phyloP scores from a whole-genome alignment of 2,329 filamentous ascomycete species.

The Arthrobotrys sphaeroides region DNA sequence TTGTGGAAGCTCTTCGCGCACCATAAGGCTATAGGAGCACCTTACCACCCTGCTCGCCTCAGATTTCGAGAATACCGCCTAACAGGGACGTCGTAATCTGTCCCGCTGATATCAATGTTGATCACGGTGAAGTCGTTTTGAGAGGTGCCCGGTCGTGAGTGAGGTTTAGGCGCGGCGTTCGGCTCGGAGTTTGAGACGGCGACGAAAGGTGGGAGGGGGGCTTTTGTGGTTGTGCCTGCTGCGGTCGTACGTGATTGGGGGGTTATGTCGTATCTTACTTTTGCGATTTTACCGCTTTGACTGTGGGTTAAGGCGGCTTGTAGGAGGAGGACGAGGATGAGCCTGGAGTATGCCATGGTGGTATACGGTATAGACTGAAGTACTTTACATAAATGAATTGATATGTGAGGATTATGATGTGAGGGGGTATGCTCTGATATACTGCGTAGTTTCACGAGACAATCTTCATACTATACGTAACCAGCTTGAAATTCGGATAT shows the following conservation, averaged over 20 bases:
- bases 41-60: too few relatives aligned
- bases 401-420: neutral
- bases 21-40: too few relatives aligned
- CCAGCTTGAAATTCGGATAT: neutral
- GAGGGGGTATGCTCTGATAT: neutral
- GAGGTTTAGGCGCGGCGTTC: neutral
- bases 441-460: neutral
- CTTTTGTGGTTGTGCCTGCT: neutral
- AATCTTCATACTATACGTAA: neutral
- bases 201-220: neutral
- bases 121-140: neutral
- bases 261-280: neutral
- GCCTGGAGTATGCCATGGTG: neutral
- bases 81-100: neutral
- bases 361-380: neutral
- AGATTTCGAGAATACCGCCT: too few relatives aligned
- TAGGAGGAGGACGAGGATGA: neutral
- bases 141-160: neutral
- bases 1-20: too few relatives aligned
- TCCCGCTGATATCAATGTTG: neutral
- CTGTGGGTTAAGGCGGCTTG: neutral
- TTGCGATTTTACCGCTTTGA: neutral
- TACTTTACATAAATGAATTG: neutral
- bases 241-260: neutral
- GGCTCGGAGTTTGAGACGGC: constrained; percentile 19